phyloP scores from a whole-genome alignment of 129 eudicot genomes.

The Heracleum sosnowskyi region DNA sequence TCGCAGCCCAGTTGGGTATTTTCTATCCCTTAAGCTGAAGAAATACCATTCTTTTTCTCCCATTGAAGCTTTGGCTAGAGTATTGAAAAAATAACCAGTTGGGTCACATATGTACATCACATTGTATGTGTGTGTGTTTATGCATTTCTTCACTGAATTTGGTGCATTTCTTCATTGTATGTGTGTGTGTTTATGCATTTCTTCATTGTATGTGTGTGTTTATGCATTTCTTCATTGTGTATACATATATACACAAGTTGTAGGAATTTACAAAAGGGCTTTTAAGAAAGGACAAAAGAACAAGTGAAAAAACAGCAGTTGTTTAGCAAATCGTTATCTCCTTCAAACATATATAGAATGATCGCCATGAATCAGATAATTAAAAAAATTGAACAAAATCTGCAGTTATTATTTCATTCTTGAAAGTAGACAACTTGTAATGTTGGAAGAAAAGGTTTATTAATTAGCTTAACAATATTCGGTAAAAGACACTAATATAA shows the following conservation, averaged over 20 bases:
- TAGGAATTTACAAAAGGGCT: too few relatives aligned
- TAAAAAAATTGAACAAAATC: background rate
- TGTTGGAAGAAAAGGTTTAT: background rate
- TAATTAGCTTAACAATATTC: background rate
- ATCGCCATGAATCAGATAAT: too few relatives aligned
- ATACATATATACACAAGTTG: too few relatives aligned
- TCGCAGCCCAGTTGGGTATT: slow-evolving; percentile 87
- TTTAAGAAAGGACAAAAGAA: too few relatives aligned
- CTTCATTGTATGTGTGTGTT: too few relatives aligned
- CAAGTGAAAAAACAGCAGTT: background rate
- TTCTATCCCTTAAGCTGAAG: slow-evolving; percentile 78
- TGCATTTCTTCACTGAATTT: background rate
- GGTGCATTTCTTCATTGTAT: too few relatives aligned
- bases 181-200: too few relatives aligned
- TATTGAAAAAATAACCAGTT: background rate
- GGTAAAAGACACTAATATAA: too few relatives aligned
- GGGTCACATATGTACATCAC: background rate
- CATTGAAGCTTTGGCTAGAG: slow-evolving; percentile 94
- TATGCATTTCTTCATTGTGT: too few relatives aligned
- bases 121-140: background rate
- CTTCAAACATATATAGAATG: background rate
- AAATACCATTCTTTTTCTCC: slow-evolving; percentile 98
- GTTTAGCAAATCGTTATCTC: background rate
- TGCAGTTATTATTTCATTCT: background rate
- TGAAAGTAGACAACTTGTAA: too few relatives aligned